Evolutionary conservation across 1,284 basidiomycete species (phyloP), one percentile per base, ranked within the genome.

Genomic region (Exobasidium rhododendri): DNA sequence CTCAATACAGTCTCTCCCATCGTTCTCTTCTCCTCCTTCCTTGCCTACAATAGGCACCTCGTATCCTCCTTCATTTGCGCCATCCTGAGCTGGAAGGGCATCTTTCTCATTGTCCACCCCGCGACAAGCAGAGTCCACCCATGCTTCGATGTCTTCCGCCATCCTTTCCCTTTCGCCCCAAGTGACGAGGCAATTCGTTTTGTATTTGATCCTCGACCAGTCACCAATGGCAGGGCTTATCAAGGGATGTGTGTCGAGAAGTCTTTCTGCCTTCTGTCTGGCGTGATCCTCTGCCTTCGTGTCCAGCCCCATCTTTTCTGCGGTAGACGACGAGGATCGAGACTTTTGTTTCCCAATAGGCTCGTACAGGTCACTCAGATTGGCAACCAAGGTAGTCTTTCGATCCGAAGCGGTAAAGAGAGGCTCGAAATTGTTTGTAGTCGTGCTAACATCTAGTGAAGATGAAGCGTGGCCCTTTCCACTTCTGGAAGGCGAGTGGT

Each of bases 151-250:
- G 56, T 79, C 77, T 3, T 62, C 64, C 1, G 75, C 71, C 3
- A 79, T 67, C 4, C 70, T 60, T 53, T 79, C 77, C 32, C 71
- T 64, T 30, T 69, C 69, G 28, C 77, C 77, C 73, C 74, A 79
- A 5, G 65, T 59, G 49, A 76, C 76, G 28, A 72, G 64, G 58
- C 74, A 64, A 28, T 74, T 74, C 20, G 61, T 54, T 30, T 66
- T 60, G 20, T 77, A 58, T 3, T 55, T 55, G 50, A 79, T 70
- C 11, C 56, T 58, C 14, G 61, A 63, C 77, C 77, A 79, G 47
- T 75, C 72, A 35, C 73, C 77, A 11, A 71, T 65, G 20, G 68
- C 67, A 1, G 77, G 77, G 28, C 66, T 71, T 50, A 78, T 54
- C 5, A 79, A 62, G 29, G 67, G 67, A 58, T 67, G 61, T 2